Percentiles rank a stretch among this genome's conserved stretches.
Evolutionary conservation across 345 rosid genomes (phyloP).

Genomic region (Noccaea caerulescens): DNA sequence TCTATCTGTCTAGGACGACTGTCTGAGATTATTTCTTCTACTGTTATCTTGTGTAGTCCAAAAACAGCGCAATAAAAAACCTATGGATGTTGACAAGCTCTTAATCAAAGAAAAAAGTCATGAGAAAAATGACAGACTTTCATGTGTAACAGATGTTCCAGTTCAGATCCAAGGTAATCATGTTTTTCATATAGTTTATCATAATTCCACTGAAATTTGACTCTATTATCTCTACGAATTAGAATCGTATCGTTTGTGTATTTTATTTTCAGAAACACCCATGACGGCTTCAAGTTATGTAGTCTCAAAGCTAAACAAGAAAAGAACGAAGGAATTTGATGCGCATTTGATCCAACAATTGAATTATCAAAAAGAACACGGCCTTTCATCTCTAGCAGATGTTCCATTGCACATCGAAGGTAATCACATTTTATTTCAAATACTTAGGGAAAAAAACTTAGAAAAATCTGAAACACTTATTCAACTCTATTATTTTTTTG

Average conservation of each 20-base stretch:
- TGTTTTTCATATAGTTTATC: background rate
- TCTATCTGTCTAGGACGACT: background rate
- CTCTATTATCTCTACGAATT: background rate
- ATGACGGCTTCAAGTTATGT: background rate
- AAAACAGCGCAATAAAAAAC: background rate
- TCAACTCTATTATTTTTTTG: background rate
- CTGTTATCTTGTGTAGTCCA: background rate
- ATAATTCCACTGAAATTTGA: background rate
- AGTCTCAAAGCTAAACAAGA: background rate
- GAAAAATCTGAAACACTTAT: no score
- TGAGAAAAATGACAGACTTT: background rate
- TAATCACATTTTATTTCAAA: background rate
- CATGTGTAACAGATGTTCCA: background rate
- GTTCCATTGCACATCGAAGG: conserved; percentile 39
- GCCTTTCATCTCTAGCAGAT: conserved; percentile 30
- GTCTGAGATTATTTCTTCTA: background rate
- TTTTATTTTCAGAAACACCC: background rate
- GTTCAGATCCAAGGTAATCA: background rate
- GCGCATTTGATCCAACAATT: conserved; percentile 13
- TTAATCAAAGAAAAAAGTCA: background rate
- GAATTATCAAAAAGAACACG: conserved; percentile 7
- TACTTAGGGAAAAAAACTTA: no score
- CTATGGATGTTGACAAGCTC: background rate
- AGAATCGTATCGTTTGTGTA: background rate
- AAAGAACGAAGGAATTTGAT: background rate